Evolutionary conservation across 2,329 filamentous ascomycete genomes (phyloP).

Genomic region (Anthostomella pinea): DNA sequence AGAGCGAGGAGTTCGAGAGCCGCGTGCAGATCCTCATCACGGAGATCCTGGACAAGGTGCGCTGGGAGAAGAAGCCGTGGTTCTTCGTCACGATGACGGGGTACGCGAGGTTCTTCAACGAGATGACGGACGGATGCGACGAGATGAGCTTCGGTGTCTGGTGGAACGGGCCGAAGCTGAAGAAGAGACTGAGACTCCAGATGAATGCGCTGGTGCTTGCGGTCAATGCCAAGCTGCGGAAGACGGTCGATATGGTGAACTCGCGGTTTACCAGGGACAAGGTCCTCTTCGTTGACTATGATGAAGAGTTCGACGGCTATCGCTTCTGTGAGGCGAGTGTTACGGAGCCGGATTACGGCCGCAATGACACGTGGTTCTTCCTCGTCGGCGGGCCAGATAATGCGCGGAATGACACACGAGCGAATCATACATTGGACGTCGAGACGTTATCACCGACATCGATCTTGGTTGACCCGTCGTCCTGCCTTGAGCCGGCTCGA

Average conservation of each 20-base stretch:
- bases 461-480: slow-evolving; percentile 35
- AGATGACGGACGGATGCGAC: slow-evolving; percentile 41
- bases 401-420: slow-evolving; percentile 22
- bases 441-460: slow-evolving; percentile 29
- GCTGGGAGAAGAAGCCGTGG: slow-evolving; percentile 42
- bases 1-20: slow-evolving; percentile 37
- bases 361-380: slow-evolving; percentile 47
- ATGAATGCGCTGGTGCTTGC: slow-evolving; percentile 45
- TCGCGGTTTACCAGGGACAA: slow-evolving; percentile 34
- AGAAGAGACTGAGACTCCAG: slow-evolving; percentile 34
- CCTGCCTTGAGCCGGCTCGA: slow-evolving; percentile 34
- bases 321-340: slow-evolving; percentile 41
- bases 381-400: slow-evolving; percentile 45
- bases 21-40: slow-evolving; percentile 38
- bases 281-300: slow-evolving; percentile 45
- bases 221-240: slow-evolving; percentile 40
- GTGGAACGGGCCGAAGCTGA: slow-evolving; percentile 42
- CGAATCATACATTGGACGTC: slow-evolving; percentile 6
- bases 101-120: slow-evolving; percentile 49
- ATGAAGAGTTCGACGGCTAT: slow-evolving; percentile 42
- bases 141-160: slow-evolving; percentile 45
- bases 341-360: slow-evolving; percentile 42
- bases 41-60: slow-evolving; percentile 42
- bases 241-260: slow-evolving; percentile 37
- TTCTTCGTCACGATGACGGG: slow-evolving; percentile 46